Conservation (phyloP, 2,329 filamentous ascomycete species). For the Coniella lustricola region DNA sequence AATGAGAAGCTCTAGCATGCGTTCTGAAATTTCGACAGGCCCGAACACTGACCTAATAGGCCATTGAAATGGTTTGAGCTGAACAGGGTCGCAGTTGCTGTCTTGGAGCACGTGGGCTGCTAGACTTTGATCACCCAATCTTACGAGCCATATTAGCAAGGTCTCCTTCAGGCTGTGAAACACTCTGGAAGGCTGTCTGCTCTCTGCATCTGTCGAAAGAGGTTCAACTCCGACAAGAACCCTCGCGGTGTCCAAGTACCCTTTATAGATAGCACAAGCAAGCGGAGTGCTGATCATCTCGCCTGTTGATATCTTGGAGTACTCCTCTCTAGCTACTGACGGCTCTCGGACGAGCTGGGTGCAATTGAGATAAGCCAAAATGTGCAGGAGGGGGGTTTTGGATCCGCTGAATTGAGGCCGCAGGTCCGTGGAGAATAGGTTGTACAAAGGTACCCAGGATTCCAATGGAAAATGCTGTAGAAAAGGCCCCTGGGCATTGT, state of each 20-base stretch:
- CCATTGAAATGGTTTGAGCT: background rate
- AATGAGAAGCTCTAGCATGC: no score
- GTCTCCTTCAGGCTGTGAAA: background rate
- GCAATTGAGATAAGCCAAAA: constrained; percentile 21
- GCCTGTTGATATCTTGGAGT: background rate
- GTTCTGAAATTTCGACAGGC: background rate
- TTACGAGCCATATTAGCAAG: background rate
- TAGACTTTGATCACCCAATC: background rate
- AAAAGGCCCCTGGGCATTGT: constrained; percentile 26
- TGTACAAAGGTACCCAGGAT: constrained; percentile 24
- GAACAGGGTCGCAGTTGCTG: background rate
- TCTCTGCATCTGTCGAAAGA: background rate
- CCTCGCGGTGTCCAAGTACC: background rate
- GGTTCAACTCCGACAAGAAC: background rate
- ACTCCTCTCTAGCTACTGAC: background rate
- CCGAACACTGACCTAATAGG: background rate
- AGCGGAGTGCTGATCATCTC: background rate
- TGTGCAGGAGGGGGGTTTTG: background rate
- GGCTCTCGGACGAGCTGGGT: background rate
- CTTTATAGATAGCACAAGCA: background rate
- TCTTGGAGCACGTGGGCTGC: background rate
- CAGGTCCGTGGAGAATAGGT: constrained; percentile 24
- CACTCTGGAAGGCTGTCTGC: no score
- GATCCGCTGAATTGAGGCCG: background rate
- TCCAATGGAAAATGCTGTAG: constrained; percentile 23